Percentiles rank a stretch among this genome's conserved stretches.
Evolutionary conservation across 495 filamentous ascomycete genomes (phyloP).

Genomic region (Tuber magnatum): DNA sequence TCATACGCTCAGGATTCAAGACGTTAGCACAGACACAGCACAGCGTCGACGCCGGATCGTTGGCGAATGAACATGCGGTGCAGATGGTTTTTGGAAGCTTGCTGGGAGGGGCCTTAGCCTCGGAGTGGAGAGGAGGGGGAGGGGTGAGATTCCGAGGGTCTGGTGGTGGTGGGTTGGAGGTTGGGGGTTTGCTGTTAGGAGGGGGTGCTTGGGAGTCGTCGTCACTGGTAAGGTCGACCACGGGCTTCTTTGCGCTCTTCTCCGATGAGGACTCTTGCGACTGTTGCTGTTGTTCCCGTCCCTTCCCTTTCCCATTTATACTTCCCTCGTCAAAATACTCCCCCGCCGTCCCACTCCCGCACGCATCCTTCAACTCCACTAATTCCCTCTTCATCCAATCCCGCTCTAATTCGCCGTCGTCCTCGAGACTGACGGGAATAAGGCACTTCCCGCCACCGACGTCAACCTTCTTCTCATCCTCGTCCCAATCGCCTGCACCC

Average conservation of each 20-base stretch:
- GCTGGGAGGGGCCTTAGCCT: neutral
- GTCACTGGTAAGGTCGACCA: conserved; percentile 26
- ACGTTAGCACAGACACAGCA: conserved; percentile 63
- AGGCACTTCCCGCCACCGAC: conserved; percentile 54
- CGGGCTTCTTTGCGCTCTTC: conserved; percentile 29
- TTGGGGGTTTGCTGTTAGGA: neutral
- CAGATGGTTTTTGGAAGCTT: conserved; percentile 42
- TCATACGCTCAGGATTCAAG: conserved; percentile 47
- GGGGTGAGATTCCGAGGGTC: neutral
- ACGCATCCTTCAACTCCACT: conserved; percentile 48
- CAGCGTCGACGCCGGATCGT: conserved; percentile 47
- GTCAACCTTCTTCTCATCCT: conserved; percentile 48
- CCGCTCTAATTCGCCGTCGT: conserved; percentile 51
- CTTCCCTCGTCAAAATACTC: conserved; percentile 19
- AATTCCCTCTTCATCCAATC: conserved; percentile 56
- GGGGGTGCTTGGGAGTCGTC: conserved; percentile 6
- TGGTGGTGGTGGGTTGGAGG: neutral
- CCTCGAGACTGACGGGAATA: conserved; percentile 65
- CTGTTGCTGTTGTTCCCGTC: neutral
- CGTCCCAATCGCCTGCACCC: conserved; percentile 25
- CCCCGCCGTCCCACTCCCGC: conserved; percentile 16
- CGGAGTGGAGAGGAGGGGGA: neutral
- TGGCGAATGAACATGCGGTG: conserved; percentile 57
- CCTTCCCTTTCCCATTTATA: conserved; percentile 3
- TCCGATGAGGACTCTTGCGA: neutral